Conservation (phyloP, 345 rosid genomes). For the Aquilaria sinensis region DNA sequence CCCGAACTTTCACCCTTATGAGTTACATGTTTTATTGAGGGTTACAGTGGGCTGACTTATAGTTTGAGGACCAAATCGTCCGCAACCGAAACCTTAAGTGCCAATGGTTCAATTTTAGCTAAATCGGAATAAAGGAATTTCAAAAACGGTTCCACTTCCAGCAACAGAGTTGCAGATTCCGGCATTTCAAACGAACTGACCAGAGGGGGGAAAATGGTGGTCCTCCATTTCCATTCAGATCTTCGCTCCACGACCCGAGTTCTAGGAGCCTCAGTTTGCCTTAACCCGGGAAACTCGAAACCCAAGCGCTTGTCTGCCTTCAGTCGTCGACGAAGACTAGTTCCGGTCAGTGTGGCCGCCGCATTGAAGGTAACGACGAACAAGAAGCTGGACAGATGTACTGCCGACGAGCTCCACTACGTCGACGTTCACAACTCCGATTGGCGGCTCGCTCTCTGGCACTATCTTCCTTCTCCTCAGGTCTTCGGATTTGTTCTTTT, state of each 20-base stretch:
- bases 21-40: no score
- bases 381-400: conserved; percentile 40
- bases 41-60: no score
- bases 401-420: conserved; percentile 93
- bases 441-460: conserved; percentile 93
- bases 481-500: neutral
- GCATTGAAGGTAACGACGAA: conserved; percentile 10
- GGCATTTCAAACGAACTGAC: no score
- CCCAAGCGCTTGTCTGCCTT: neutral
- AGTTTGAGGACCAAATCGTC: no score
- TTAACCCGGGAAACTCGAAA: neutral
- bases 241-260: neutral
- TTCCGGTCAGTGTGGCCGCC: neutral
- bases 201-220: neutral
- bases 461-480: conserved; percentile 58
- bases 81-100: no score
- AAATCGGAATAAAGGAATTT: no score
- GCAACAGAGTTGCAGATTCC: no score
- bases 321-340: neutral
- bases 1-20: no score
- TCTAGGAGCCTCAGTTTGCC: neutral
- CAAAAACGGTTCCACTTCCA: no score
- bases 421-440: conserved; percentile 60
- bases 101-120: no score
- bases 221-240: conserved; percentile 5